These are phyloP conservation scores for Blastobotrys petasosporus DNA, from an alignment of 1,139 yeast species.

Conservation along the genomic window DNA sequence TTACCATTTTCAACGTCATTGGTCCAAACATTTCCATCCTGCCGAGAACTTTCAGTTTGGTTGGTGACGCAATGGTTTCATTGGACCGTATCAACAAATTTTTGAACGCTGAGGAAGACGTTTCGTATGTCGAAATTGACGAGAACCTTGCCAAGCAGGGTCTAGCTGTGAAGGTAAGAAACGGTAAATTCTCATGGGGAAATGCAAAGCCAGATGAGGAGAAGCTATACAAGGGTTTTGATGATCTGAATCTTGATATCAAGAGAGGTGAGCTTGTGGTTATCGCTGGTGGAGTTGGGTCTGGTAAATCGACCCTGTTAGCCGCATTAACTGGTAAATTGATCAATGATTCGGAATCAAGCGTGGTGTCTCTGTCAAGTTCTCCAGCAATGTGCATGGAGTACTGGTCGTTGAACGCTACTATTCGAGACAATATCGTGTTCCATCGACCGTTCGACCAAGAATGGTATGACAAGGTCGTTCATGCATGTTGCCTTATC, in stretches of 20 bases:
- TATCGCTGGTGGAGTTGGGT: slow-evolving; percentile 62
- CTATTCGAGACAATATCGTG: slow-evolving; percentile 65
- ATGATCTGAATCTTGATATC: slow-evolving; percentile 42
- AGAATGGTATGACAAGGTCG: slow-evolving; percentile 47
- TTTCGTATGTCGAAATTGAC: slow-evolving; percentile 30
- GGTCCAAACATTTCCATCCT: slow-evolving; percentile 64
- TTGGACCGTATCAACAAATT: slow-evolving; percentile 52
- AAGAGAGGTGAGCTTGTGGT: slow-evolving; percentile 56
- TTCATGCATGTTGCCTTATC: slow-evolving; percentile 59
- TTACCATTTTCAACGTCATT: slow-evolving; percentile 64
- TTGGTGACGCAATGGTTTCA: slow-evolving; percentile 63
- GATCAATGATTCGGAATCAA: slow-evolving; percentile 43
- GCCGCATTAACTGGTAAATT: slow-evolving; percentile 58
- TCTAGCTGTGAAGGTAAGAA: slow-evolving; percentile 39
- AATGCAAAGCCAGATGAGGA: slow-evolving; percentile 1
- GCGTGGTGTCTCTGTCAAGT: slow-evolving; percentile 36
- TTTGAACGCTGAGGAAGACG: slow-evolving; percentile 41
- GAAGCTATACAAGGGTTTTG: slow-evolving; percentile 39
- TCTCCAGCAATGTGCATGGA: slow-evolving; percentile 39
- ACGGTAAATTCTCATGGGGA: slow-evolving; percentile 68
- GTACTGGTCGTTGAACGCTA: slow-evolving; percentile 85
- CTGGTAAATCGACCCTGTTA: slow-evolving; percentile 63
- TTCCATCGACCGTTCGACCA: slow-evolving; percentile 61
- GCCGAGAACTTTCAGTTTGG: slow-evolving; percentile 57
- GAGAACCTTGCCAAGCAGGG: slow-evolving; percentile 15